These are phyloP conservation scores for Camelina laxa DNA, from an alignment of 345 rosid genomes.

Conservation along the genomic window DNA sequence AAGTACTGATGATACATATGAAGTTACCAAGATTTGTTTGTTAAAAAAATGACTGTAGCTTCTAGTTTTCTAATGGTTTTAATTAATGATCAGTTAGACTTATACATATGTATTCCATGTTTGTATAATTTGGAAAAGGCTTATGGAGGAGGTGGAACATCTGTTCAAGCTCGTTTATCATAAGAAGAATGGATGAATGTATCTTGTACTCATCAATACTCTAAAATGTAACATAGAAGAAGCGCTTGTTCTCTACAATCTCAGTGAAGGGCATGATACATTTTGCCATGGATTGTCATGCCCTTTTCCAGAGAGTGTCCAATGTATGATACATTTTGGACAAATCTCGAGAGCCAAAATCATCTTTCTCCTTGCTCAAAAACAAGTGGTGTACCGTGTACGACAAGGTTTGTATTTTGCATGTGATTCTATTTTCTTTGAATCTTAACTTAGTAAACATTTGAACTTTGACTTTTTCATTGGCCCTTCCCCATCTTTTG, in stretches of 20 bases:
- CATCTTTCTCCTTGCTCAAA: background rate
- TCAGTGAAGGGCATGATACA: no score
- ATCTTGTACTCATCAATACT: no score
- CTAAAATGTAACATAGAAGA: no score
- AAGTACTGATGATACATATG: conserved; percentile 74
- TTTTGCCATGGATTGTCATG: no score
- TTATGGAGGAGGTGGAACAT: conserved; percentile 86
- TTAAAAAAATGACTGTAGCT: background rate
- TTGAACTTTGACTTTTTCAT: conserved; percentile 20
- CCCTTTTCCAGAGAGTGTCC: no score
- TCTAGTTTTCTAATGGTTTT: background rate
- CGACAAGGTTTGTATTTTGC: background rate
- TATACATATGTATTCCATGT: no score
- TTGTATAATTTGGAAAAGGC: conserved; percentile 52
- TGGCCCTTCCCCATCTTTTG: background rate
- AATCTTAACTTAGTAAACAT: background rate
- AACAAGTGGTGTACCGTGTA: background rate
- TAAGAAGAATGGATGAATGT: conserved; percentile 93
- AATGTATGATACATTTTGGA: no score
- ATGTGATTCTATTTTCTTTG: background rate
- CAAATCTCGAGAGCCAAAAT: no score
- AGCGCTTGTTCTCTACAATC: no score
- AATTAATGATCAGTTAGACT: background rate
- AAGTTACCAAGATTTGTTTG: conserved; percentile 75
- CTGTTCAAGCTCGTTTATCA: conserved; percentile 80